A percentile compares a stretch with the other conserved stretches of the same genome.
phyloP scores from a whole-genome alignment of 768 basidiomycete species.

The Leccinum arenicola region DNA sequence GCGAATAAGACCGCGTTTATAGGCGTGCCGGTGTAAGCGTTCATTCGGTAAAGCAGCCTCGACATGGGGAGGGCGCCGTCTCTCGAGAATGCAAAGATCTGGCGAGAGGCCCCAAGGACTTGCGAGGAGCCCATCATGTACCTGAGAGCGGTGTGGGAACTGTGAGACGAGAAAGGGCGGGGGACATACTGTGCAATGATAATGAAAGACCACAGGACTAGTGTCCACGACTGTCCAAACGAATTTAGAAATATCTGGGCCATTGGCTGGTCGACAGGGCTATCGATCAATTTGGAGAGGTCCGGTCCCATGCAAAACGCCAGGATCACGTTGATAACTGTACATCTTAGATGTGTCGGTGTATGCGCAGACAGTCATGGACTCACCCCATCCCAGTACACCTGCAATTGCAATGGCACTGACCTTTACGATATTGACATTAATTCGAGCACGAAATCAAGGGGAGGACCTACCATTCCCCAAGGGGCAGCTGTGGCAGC shows the following conservation, averaged over 20 bases:
- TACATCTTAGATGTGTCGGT: neutral
- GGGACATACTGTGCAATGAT: slow-evolving; percentile 42
- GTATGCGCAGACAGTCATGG: neutral
- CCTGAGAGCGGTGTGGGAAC: slow-evolving; percentile 15
- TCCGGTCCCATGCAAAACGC: slow-evolving; percentile 58
- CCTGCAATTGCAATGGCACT: slow-evolving; percentile 42
- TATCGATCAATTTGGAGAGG: slow-evolving; percentile 34
- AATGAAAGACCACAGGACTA: slow-evolving; percentile 53
- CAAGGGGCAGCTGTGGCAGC: slow-evolving; percentile 53
- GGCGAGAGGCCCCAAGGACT: neutral
- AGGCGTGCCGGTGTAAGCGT: neutral
- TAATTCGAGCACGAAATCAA: neutral
- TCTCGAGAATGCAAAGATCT: neutral
- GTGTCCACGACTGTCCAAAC: slow-evolving; percentile 39
- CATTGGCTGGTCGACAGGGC: slow-evolving; percentile 39
- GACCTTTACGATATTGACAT: slow-evolving; percentile 13
- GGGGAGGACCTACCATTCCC: slow-evolving; percentile 43
- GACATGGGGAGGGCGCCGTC: neutral
- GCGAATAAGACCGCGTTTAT: neutral
- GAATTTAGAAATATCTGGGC: slow-evolving; percentile 40
- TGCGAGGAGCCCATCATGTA: slow-evolving; percentile 29
- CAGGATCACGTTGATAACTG: slow-evolving; percentile 49
- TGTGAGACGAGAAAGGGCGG: neutral
- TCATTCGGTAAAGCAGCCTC: neutral
- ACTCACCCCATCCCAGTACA: slow-evolving; percentile 43